A percentile compares a stretch with the other conserved stretches of the same genome.
Evolutionary conservation across 2,329 filamentous ascomycete species (phyloP).

Genomic region (Cadophora luteo-olivacea): DNA sequence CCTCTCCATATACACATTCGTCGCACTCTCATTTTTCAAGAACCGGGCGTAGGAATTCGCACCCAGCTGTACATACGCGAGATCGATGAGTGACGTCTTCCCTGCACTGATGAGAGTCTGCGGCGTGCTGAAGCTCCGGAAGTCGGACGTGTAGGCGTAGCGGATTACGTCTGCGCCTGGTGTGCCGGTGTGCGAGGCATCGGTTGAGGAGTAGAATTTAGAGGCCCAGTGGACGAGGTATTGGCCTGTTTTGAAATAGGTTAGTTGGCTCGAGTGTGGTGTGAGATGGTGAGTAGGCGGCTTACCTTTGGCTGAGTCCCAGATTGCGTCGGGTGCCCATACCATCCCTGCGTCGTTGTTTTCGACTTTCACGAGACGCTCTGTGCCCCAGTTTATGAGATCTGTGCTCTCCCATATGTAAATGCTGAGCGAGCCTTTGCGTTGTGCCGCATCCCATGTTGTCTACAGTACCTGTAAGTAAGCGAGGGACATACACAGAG

Average conservation of each 20-base stretch:
- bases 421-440: slow-evolving; percentile 58
- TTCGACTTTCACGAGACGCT: slow-evolving; percentile 57
- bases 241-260: slow-evolving; percentile 42
- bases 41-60: slow-evolving; percentile 56
- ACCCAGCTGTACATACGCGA: slow-evolving; percentile 60
- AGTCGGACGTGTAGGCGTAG: slow-evolving; percentile 62
- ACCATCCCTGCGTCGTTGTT: slow-evolving; percentile 62
- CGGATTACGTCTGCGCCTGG: slow-evolving; percentile 54
- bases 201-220: slow-evolving; percentile 55
- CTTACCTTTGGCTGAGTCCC: slow-evolving; percentile 51
- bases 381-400: slow-evolving; percentile 55
- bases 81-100: slow-evolving; percentile 58
- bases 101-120: slow-evolving; percentile 57
- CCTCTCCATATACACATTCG: slow-evolving; percentile 58
- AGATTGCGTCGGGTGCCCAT: slow-evolving; percentile 63
- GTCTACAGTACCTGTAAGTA: slow-evolving; percentile 46
- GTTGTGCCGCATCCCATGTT: slow-evolving; percentile 58
- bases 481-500: not conserved
- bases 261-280: not conserved
- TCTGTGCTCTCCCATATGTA: slow-evolving; percentile 62
- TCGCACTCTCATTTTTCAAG: slow-evolving; percentile 60
- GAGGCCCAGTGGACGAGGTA: slow-evolving; percentile 57
- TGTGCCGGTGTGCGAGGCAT: slow-evolving; percentile 55
- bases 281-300: not conserved
- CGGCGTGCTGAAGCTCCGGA: slow-evolving; percentile 57